Evolutionary conservation across 768 basidiomycete genomes (phyloP).

Genomic region (Lanmaoa rubissima): DNA sequence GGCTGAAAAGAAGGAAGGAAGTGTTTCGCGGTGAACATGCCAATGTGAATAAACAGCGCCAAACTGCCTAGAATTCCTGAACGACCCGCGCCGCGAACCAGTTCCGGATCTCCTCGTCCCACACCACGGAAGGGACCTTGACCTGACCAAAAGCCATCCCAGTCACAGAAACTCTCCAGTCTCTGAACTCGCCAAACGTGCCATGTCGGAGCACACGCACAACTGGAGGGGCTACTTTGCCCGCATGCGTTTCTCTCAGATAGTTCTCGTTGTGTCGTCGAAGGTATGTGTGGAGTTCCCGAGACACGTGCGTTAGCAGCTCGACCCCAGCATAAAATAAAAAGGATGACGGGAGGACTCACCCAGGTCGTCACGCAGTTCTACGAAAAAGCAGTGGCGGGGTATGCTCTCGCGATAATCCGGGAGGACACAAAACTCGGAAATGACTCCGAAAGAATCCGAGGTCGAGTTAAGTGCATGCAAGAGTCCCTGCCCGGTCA

Average conservation of each 20-base stretch:
- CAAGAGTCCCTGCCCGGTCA: conserved; percentile 21
- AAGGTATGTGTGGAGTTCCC: conserved; percentile 9
- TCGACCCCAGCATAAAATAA: no score
- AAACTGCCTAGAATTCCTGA: conserved; percentile 10
- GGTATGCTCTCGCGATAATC: conserved; percentile 18
- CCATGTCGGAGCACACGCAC: conserved; percentile 19
- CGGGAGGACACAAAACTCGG: conserved; percentile 19
- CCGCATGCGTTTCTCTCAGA: conserved; percentile 3
- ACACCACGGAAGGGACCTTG: conserved; percentile 20
- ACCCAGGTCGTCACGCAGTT: conserved; percentile 11
- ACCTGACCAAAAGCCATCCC: conserved; percentile 18
- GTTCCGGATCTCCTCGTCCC: conserved; percentile 9
- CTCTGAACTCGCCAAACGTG: conserved; percentile 20
- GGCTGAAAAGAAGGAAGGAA: no score
- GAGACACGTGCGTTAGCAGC: neutral
- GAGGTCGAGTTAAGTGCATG: conserved; percentile 15
- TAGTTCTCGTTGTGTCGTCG: conserved; percentile 17
- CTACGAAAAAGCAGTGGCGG: conserved; percentile 23
- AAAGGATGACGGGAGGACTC: neutral
- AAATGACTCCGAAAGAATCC: conserved; percentile 18
- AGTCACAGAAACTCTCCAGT: conserved; percentile 18
- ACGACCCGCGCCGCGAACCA: conserved; percentile 20
- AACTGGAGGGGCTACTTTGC: conserved; percentile 8
- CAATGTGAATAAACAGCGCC: neutral
- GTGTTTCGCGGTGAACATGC: neutral